Conservation (phyloP, 2,329 filamentous ascomycete genomes). For the Aspergillus puulaauensis region DNA sequence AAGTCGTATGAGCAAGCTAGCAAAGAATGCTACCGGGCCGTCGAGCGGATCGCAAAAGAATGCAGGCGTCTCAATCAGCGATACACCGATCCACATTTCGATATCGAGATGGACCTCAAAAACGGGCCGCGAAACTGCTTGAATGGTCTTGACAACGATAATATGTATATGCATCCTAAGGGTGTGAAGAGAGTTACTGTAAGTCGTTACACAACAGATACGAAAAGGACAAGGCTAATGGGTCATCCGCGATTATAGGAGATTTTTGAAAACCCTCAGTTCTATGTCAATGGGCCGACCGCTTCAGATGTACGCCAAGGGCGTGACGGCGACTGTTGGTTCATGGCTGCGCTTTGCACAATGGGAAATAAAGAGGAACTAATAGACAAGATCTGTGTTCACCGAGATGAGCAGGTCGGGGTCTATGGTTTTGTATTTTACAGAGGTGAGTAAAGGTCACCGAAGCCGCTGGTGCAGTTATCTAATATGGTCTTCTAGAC, state of each 20-base stretch:
- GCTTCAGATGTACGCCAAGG: slow-evolving; percentile 79
- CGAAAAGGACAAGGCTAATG: background rate
- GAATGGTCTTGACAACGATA: slow-evolving; percentile 45
- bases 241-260: slow-evolving; percentile 49
- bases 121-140: slow-evolving; percentile 53
- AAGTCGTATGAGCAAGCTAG: slow-evolving; percentile 73
- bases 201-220: slow-evolving; percentile 21
- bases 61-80: slow-evolving; percentile 79
- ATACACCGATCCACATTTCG: slow-evolving; percentile 83
- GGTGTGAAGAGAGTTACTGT: slow-evolving; percentile 70
- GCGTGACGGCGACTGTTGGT: slow-evolving; percentile 79
- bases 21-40: slow-evolving; percentile 63
- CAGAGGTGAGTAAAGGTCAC: slow-evolving; percentile 48
- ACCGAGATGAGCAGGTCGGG: slow-evolving; percentile 68
- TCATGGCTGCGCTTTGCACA: slow-evolving; percentile 76
- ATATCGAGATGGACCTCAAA: slow-evolving; percentile 76
- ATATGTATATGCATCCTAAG: slow-evolving; percentile 59
- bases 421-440: slow-evolving; percentile 86
- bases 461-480: too few relatives aligned
- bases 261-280: slow-evolving; percentile 73
- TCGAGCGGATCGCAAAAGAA: slow-evolving; percentile 58
- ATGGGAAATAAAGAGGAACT: slow-evolving; percentile 70
- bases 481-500: slow-evolving; percentile 46
- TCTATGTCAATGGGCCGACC: slow-evolving; percentile 74
- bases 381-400: slow-evolving; percentile 73